Conservation (phyloP, 768 basidiomycete genomes). For the Hemileccinum rubropunctum region DNA sequence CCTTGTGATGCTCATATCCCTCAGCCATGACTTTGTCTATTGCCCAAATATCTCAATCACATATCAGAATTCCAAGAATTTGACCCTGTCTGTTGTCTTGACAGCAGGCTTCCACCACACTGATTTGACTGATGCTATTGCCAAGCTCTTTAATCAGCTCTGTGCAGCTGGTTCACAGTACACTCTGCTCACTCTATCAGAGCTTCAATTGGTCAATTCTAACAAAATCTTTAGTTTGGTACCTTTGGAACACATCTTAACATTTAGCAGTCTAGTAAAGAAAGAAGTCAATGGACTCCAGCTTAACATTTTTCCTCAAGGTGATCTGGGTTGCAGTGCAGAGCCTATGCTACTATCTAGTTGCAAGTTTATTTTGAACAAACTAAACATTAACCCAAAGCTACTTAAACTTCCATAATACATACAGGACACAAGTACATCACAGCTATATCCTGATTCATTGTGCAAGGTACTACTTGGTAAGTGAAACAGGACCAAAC, state of each 20-base stretch:
- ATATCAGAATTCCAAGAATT: neutral
- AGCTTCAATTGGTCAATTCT: neutral
- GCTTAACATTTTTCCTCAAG: neutral
- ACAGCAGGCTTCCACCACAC: neutral
- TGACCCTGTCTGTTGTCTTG: neutral
- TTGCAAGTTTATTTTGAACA: too few species aligned
- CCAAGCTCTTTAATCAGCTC: neutral
- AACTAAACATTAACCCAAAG: too few species aligned
- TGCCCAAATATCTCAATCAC: constrained; percentile 18
- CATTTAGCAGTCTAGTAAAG: neutral
- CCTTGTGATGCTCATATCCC: constrained; percentile 12
- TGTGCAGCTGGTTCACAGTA: neutral
- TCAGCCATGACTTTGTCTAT: constrained; percentile 23
- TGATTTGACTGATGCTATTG: neutral
- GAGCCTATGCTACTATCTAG: too few species aligned
- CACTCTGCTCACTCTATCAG: neutral
- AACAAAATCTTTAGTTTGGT: neutral
- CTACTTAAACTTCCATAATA: too few species aligned
- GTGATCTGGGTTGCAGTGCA: too few species aligned
- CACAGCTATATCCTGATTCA: too few species aligned
- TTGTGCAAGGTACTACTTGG: too few species aligned
- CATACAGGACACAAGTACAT: too few species aligned
- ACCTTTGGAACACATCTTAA: neutral
- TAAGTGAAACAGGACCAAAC: too few species aligned
- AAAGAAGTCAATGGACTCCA: neutral